Evolutionary conservation across 306 rosid species (phyloP).

Genomic region (Malus fusca): DNA sequence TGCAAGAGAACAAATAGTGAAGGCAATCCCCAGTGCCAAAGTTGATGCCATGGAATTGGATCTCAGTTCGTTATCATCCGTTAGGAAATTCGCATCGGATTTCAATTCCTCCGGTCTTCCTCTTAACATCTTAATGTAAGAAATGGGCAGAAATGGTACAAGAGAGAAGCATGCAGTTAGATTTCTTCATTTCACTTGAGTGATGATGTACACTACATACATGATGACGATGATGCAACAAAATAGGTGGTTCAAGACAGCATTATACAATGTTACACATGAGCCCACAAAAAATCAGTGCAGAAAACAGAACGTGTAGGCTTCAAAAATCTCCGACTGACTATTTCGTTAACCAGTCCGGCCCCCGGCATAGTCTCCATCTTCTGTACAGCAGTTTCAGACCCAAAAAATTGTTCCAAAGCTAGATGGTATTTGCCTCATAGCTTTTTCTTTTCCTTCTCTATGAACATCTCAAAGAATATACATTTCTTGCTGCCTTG

Average conservation of each 20-base stretch:
- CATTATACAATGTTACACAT: constrained; percentile 26
- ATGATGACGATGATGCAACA: constrained; percentile 7
- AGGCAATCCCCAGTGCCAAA: constrained; percentile 65
- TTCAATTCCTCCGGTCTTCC: constrained; percentile 46
- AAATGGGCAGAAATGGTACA: neutral
- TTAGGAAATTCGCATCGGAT: constrained; percentile 59
- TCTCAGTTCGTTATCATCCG: constrained; percentile 60
- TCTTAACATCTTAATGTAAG: constrained; percentile 80
- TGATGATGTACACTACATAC: constrained; percentile 25
- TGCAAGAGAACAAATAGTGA: constrained; percentile 46
- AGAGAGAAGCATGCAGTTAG: constrained; percentile 10
- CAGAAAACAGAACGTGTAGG: constrained; percentile 22
- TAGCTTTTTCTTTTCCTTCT: constrained; percentile 30
- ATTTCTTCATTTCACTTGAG: constrained; percentile 22
- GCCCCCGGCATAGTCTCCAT: constrained; percentile 23
- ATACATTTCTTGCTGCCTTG: constrained; percentile 33
- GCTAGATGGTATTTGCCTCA: neutral
- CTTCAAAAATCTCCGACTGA: constrained; percentile 19
- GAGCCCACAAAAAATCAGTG: constrained; percentile 24
- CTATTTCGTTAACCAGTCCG: constrained; percentile 24
- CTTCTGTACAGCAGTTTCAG: constrained; percentile 43
- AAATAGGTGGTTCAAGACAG: constrained; percentile 7
- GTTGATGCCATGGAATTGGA: constrained; percentile 74
- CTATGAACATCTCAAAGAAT: constrained; percentile 33
- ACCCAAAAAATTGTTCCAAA: constrained; percentile 11